Evolutionary conservation across 2,329 filamentous ascomycete species (phyloP).

Genomic region (Curvularia sp.): DNA sequence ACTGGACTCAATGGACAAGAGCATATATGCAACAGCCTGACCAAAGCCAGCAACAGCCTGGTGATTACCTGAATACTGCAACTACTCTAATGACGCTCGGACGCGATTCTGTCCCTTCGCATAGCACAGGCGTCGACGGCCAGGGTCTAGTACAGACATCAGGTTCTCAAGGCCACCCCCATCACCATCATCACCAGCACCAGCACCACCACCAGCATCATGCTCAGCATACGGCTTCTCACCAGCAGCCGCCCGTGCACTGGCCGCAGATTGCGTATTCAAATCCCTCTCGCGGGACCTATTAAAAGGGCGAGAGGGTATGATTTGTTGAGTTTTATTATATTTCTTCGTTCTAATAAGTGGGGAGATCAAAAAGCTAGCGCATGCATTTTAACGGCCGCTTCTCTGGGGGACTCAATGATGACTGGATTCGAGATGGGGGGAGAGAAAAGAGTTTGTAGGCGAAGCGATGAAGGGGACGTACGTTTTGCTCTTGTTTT

Average conservation of each 20-base stretch:
- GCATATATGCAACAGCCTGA: slow-evolving; percentile 38
- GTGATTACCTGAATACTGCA: slow-evolving; percentile 49
- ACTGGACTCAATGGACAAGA: slow-evolving; percentile 47
- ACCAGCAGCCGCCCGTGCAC: slow-evolving; percentile 26
- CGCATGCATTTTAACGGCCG: background rate
- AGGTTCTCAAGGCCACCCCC: slow-evolving; percentile 30
- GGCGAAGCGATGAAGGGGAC: background rate
- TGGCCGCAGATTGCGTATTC: slow-evolving; percentile 45
- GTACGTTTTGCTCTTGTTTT: background rate
- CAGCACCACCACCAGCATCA: background rate
- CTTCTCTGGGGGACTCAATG: background rate
- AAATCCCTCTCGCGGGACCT: slow-evolving; percentile 23
- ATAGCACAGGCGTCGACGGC: slow-evolving; percentile 28
- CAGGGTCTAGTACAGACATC: slow-evolving; percentile 31
- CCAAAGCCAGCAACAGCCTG: slow-evolving; percentile 26
- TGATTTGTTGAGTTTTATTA: too few relatives aligned
- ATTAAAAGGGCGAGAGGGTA: background rate
- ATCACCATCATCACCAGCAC: background rate
- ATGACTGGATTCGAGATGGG: background rate
- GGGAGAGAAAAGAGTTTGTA: background rate
- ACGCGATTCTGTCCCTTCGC: slow-evolving; percentile 33
- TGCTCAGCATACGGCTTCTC: slow-evolving; percentile 1
- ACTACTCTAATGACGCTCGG: slow-evolving; percentile 50
- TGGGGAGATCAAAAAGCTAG: background rate
- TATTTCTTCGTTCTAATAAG: background rate